These are phyloP conservation scores for Mimosa bimucronata DNA, from an alignment of 306 rosid species.

Conservation along the genomic window DNA sequence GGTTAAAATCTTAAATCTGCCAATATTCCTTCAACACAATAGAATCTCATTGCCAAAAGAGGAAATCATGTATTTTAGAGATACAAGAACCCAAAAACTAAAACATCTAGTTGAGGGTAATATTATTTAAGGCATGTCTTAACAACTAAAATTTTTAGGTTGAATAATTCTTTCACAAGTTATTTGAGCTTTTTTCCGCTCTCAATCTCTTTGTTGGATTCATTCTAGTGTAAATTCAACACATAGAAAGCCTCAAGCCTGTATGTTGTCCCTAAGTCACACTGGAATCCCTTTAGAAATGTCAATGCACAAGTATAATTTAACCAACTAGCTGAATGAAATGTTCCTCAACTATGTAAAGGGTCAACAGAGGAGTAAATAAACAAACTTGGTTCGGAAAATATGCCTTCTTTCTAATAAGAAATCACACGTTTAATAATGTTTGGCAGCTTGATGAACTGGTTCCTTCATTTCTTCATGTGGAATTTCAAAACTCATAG, in stretches of 20 bases:
- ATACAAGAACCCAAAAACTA: constrained; percentile 11
- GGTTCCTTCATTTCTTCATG: background rate
- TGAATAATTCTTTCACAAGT: constrained; percentile 22
- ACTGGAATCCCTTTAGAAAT: background rate
- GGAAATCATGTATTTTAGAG: constrained; percentile 6
- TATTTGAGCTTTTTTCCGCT: background rate
- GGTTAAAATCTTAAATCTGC: constrained; percentile 44
- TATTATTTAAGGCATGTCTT: constrained; percentile 21
- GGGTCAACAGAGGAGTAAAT: background rate
- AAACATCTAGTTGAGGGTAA: constrained; percentile 1
- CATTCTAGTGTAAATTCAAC: background rate
- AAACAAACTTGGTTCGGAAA: background rate
- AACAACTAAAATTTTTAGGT: constrained; percentile 16
- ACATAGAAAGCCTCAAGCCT: background rate
- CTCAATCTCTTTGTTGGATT: background rate
- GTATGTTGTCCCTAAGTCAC: constrained; percentile 14
- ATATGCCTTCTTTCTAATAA: background rate
- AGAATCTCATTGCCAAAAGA: constrained; percentile 25
- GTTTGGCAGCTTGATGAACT: background rate
- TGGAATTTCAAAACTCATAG: background rate
- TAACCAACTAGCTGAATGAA: background rate
- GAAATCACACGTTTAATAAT: background rate
- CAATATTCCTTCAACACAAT: constrained; percentile 26
- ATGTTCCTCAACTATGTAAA: background rate
- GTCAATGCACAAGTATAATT: background rate